Conservation (phyloP, 2,329 filamentous ascomycete species). For the Aspergillus novoparasiticus region DNA sequence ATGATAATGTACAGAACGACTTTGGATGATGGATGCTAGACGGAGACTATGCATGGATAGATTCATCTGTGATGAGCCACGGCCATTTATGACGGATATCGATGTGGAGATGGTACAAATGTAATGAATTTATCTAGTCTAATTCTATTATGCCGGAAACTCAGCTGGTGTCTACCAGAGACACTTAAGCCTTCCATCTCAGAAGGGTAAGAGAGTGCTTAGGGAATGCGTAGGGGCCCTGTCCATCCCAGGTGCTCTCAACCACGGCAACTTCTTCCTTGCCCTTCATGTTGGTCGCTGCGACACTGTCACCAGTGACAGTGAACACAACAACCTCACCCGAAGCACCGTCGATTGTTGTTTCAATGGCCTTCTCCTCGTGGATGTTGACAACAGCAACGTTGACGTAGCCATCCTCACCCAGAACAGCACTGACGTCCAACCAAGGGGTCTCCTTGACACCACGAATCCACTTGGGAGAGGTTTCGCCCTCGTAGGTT, state of each 20-base stretch:
- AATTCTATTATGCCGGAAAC: background rate
- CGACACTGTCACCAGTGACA: conserved; percentile 60
- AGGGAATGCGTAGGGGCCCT: conserved; percentile 65
- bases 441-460: conserved; percentile 67
- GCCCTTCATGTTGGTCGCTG: conserved; percentile 63
- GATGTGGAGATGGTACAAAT: background rate
- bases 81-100: background rate
- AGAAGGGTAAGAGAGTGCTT: conserved; percentile 73
- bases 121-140: background rate
- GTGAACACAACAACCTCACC: conserved; percentile 62
- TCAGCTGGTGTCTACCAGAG: background rate
- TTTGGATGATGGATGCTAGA: background rate
- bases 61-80: background rate
- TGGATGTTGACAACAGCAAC: conserved; percentile 74
- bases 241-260: conserved; percentile 65
- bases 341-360: conserved; percentile 59
- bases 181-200: conserved; percentile 49
- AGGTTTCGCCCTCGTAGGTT: conserved; percentile 63
- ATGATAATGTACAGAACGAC: background rate
- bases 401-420: conserved; percentile 62
- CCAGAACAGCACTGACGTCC: conserved; percentile 43
- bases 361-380: conserved; percentile 62
- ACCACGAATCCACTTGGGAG: conserved; percentile 40
- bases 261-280: conserved; percentile 64
- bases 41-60: background rate